phyloP scores from a whole-genome alignment of 2,329 filamentous ascomycete species.

The Fusarium nygamai region DNA sequence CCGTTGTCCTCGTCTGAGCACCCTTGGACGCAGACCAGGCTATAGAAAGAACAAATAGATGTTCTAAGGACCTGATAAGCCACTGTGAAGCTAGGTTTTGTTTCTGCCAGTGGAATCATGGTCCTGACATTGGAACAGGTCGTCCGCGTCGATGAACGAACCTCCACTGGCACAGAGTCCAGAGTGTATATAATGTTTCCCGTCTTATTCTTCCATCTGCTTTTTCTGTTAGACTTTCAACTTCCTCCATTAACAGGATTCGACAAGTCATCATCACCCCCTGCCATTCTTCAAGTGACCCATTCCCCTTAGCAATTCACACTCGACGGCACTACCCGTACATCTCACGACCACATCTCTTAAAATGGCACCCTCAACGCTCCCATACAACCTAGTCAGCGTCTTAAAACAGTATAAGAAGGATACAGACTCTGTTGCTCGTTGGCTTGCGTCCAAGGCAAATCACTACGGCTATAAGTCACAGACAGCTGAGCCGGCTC shows the following conservation, averaged over 20 bases:
- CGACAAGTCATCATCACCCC: neutral
- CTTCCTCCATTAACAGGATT: neutral
- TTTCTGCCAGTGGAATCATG: neutral
- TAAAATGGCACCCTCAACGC: neutral
- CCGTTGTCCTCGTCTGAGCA: neutral
- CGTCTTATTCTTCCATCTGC: neutral
- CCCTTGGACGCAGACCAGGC: no score
- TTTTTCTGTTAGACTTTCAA: neutral
- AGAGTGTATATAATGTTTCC: neutral
- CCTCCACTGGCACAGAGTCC: neutral
- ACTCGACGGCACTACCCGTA: neutral
- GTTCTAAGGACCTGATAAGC: neutral
- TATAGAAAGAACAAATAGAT: neutral
- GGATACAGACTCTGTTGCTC: neutral
- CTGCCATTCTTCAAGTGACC: neutral
- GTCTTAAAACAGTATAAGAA: neutral
- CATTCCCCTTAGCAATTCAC: neutral
- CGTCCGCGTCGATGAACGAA: neutral
- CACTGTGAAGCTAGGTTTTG: neutral
- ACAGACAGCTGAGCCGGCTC: accelerated
- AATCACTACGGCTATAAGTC: neutral
- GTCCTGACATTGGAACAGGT: neutral
- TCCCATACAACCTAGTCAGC: neutral
- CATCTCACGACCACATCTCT: neutral
- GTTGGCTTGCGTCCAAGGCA: neutral